Base-by-base conservation (phyloP, 2,329 filamentous ascomycete genomes). In the Pyrenophora teres region DNA sequence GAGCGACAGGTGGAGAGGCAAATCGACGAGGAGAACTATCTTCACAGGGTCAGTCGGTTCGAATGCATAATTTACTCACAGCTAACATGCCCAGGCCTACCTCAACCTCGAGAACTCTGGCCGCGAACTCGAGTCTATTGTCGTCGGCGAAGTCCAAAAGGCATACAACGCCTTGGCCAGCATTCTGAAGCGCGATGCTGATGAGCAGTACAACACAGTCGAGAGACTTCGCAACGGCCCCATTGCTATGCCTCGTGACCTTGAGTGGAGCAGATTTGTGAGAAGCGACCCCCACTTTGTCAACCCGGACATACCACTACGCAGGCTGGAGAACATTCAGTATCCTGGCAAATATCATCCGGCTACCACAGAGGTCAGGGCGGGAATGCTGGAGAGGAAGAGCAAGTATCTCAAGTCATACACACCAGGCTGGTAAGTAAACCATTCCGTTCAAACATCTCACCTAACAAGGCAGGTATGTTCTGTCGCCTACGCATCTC, bases 361-460 rank as follows among this genome's bases (percentile, higher is more conserved):
- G 55, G 85, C 90, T 74, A 90, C 81, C 71, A 80, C 89, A 55
- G 93, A 97, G 74, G 89, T 99, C 46, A 83, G 92, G 54, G 90
- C 91, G 16, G 94, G 94, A 2, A 86, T 97, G 75, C 80, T 99
- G 31, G 94, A 99, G 78, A 88, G 94, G 62, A 97, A 97, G 85
- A 96, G 92, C 83, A 99, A 97, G 72, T 99, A 97, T 69, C 79
- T 99, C 56, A 97, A 97, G 80, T 97, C 92, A 73, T 97, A 97
- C 74, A 94, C 92, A 6, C 89, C 92, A 21, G 93, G 93, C 69
- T 97, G 93, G 92, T 93, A 79, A 76, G 87, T 78, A 13, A 10
- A 3, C 3, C 9, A 4, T 9, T 23, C 38, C 21, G 2, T 16
- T 10, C 4, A 25, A 12, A 6, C 23, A 21, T 13, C 3, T 4